Conservation (phyloP, 2,329 filamentous ascomycete species). For the Colletotrichum orbiculare region DNA sequence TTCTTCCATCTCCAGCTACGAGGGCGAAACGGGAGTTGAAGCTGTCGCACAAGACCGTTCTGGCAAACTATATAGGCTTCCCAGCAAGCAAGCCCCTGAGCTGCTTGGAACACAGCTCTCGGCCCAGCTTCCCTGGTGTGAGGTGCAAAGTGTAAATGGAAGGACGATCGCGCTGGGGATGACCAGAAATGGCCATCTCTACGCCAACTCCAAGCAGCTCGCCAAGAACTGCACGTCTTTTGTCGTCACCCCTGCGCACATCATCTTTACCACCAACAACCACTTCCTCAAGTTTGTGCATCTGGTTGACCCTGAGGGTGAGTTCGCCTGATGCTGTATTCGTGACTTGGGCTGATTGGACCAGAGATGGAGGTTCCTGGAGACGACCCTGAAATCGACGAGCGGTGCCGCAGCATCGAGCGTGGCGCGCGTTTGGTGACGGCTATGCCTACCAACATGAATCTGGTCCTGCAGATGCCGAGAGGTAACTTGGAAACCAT, state of each 20-base stretch:
- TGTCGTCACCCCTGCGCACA: constrained; percentile 80
- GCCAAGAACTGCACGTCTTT: constrained; percentile 95
- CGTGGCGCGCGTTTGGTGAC: constrained; percentile 88
- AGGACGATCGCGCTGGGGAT: constrained; percentile 68
- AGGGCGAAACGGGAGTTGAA: constrained; percentile 44
- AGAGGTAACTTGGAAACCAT: constrained; percentile 96
- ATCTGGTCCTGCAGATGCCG: constrained; percentile 92
- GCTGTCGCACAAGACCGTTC: constrained; percentile 58
- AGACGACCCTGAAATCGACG: constrained; percentile 92
- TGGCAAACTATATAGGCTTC: constrained; percentile 57
- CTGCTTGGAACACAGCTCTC: constrained; percentile 34
- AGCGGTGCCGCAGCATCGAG: constrained; percentile 92
- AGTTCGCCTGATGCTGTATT: constrained; percentile 35
- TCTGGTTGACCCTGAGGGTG: constrained; percentile 74
- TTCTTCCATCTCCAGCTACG: constrained; percentile 46
- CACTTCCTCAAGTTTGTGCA: constrained; percentile 96
- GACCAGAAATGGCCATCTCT: constrained; percentile 80
- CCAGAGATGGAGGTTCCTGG: constrained; percentile 82
- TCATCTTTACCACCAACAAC: constrained; percentile 92
- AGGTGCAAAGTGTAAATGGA: constrained; percentile 40
- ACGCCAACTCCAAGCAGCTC: constrained; percentile 78
- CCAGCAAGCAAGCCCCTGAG: constrained; percentile 27
- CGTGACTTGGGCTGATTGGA: constrained; percentile 38
- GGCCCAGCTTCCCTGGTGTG: constrained; percentile 63
- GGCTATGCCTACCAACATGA: constrained; percentile 88